Conservation (phyloP, 495 filamentous ascomycete species). For the Talaromyces proteolyticus region DNA sequence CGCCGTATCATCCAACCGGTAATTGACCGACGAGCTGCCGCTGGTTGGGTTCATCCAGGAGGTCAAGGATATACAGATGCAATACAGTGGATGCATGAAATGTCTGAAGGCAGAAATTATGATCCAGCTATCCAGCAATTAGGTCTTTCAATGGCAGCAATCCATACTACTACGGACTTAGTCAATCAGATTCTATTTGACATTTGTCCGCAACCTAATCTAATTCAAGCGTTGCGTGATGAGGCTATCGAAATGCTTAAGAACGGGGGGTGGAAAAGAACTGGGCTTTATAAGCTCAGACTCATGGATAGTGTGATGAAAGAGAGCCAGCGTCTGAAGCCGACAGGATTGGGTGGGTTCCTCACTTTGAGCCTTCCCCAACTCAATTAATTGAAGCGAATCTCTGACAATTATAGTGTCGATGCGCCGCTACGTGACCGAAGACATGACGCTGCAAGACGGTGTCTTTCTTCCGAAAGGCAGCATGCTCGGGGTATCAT, state of each 20-base stretch:
- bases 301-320: slow-evolving; percentile 43
- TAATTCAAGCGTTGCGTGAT: slow-evolving; percentile 10
- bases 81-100: slow-evolving; percentile 30
- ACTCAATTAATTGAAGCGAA: neutral
- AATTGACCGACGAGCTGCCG: neutral
- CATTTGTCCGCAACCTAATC: slow-evolving; percentile 28
- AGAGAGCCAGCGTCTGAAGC: slow-evolving; percentile 36
- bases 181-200: slow-evolving; percentile 37
- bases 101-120: slow-evolving; percentile 13
- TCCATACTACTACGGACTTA: slow-evolving; percentile 38
- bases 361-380: neutral
- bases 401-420: slow-evolving; percentile 1
- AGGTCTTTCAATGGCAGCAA: slow-evolving; percentile 33
- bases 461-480: slow-evolving; percentile 13
- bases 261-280: slow-evolving; percentile 1
- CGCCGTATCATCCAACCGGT: slow-evolving; percentile 20
- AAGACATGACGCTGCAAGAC: slow-evolving; percentile 14
- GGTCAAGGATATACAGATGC: slow-evolving; percentile 26
- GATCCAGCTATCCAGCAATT: slow-evolving; percentile 23
- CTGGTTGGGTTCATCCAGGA: neutral
- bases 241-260: slow-evolving; percentile 7
- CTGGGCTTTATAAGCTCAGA: slow-evolving; percentile 8
- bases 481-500: slow-evolving; percentile 8
- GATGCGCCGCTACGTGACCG: slow-evolving; percentile 5
- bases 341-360: slow-evolving; percentile 23